Evolutionary conservation across 352 stramenopile genomes (phyloP).

Genomic region (Pythium monospermum): DNA sequence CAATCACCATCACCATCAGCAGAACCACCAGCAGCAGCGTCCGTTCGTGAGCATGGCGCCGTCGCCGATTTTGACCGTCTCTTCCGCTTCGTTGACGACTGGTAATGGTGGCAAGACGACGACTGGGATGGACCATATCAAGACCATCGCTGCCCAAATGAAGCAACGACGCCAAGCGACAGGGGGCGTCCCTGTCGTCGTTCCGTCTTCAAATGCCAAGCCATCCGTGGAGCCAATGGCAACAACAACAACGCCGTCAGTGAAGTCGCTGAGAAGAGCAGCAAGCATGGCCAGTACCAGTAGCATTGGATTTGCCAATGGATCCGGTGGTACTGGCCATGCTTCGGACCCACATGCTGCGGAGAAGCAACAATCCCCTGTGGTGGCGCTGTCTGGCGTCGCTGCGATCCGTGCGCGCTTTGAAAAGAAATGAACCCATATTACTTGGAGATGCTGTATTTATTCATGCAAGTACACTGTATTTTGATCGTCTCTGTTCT

Average conservation of each 20-base stretch:
- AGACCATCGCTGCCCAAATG: slow-evolving; percentile 65
- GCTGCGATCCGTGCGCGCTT: slow-evolving; percentile 72
- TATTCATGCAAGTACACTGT: no score
- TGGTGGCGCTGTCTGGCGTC: slow-evolving; percentile 37
- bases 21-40: no score
- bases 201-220: no score
- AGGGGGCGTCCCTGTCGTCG: not conserved
- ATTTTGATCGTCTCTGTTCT: not conserved
- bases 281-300: slow-evolving; percentile 4
- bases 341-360: no score
- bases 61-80: slow-evolving; percentile 13
- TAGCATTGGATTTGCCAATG: not conserved
- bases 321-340: not conserved
- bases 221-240: no score
- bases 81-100: not conserved
- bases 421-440: slow-evolving; percentile 42
- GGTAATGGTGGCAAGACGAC: no score
- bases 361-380: no score
- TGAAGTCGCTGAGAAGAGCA: slow-evolving; percentile 6
- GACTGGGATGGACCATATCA: slow-evolving; percentile 56
- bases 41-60: slow-evolving; percentile 7
- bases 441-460: slow-evolving; percentile 15
- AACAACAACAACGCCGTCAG: no score
- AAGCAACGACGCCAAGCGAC: slow-evolving; percentile 49
- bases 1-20: no score